Conservation (phyloP, 106 monocot genomes). For the Dioscorea alata region DNA sequence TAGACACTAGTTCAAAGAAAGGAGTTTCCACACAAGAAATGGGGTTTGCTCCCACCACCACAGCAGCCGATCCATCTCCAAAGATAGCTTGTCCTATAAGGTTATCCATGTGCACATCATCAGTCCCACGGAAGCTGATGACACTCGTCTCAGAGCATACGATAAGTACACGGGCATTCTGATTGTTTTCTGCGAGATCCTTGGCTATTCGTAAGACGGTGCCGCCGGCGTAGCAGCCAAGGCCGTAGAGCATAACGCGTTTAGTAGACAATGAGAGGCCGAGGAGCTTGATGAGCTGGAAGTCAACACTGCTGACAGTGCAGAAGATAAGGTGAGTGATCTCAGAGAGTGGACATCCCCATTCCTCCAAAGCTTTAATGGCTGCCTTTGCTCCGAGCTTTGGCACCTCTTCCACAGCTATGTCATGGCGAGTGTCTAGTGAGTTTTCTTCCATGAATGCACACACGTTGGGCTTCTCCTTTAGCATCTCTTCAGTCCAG, state of each 20-base stretch:
- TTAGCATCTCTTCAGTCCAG: background rate
- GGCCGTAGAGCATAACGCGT: too few species aligned
- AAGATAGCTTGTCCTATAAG: background rate
- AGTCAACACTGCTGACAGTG: background rate
- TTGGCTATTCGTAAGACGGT: slow-evolving; percentile 9
- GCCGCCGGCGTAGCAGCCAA: background rate
- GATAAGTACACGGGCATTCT: background rate
- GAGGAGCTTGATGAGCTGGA: slow-evolving; percentile 7
- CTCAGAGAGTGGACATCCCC: slow-evolving; percentile 2
- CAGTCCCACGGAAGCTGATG: background rate
- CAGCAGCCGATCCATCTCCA: background rate
- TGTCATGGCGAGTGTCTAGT: slow-evolving; percentile 3
- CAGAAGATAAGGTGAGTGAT: slow-evolving; percentile 15
- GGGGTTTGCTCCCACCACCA: background rate
- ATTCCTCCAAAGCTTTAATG: slow-evolving; percentile 3
- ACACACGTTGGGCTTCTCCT: background rate
- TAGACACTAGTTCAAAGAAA: background rate
- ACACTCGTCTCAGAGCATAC: background rate
- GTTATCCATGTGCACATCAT: background rate
- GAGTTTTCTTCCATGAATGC: background rate
- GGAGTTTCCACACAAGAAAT: background rate
- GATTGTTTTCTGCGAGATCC: slow-evolving; percentile 2
- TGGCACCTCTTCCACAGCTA: slow-evolving; percentile 1
- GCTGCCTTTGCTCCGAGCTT: slow-evolving; percentile 4
- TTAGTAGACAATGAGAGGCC: too few species aligned